Evolutionary conservation across 129 eudicot species (phyloP).

Genomic region (Centaurea solstitialis): DNA sequence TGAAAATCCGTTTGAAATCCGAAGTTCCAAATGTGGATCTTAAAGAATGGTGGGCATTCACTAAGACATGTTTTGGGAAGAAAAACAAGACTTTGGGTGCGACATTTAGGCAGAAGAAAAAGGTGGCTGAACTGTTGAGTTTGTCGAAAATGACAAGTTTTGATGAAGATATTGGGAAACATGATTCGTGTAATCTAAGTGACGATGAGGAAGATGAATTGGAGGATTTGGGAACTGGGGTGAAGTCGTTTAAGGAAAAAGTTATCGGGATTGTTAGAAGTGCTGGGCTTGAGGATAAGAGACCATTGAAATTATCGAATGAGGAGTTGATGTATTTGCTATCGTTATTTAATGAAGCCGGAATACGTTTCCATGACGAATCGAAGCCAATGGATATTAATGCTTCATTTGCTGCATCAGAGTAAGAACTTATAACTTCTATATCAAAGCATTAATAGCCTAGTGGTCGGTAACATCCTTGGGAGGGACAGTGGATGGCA

Average conservation of each 20-base stretch:
- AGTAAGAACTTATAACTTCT: background rate
- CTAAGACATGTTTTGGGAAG: conserved; percentile 83
- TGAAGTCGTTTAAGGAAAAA: conserved; percentile 57
- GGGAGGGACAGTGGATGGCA: too few relatives aligned
- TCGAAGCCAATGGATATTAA: conserved; percentile 44
- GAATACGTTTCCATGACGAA: conserved; percentile 64
- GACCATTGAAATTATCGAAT: conserved; percentile 81
- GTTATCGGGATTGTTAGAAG: conserved; percentile 53
- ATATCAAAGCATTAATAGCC: too few relatives aligned
- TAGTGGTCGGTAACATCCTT: too few relatives aligned
- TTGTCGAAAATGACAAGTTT: conserved; percentile 32
- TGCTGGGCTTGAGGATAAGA: conserved; percentile 75
- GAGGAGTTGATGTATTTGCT: conserved; percentile 68
- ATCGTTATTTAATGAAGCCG: conserved; percentile 58
- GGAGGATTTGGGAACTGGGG: conserved; percentile 15
- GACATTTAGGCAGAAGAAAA: conserved; percentile 80
- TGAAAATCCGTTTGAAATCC: conserved; percentile 58
- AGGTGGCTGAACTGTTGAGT: conserved; percentile 66
- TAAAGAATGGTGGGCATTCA: conserved; percentile 95
- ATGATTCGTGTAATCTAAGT: conserved; percentile 6
- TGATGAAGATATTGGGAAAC: conserved; percentile 17
- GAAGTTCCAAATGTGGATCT: conserved; percentile 62
- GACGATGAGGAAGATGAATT: conserved; percentile 27
- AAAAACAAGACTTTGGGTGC: conserved; percentile 95
- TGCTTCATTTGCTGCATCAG: conserved; percentile 37